Evolutionary conservation across 169 alveolate genomes (phyloP), one percentile per base, ranked within the genome.

Genomic region (Sarcocystis neurona): DNA sequence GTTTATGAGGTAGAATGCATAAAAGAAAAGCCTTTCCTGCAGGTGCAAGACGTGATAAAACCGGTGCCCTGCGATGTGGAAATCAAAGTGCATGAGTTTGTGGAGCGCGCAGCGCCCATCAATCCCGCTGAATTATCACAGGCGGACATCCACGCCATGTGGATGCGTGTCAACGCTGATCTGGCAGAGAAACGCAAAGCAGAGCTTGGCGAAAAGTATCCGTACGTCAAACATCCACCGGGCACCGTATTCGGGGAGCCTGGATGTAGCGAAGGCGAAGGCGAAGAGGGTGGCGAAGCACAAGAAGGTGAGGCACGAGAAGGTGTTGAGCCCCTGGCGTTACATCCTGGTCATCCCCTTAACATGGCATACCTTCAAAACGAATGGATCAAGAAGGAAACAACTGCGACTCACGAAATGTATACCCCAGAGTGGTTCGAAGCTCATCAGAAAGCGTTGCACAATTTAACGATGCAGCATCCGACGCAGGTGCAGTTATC

Each of bases 141-240:
- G 91, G 96, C 96, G 32, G 97, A 95, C 56, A 94, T 95, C 92
- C 97, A 95, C 78, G 96, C 96, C 53, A 95, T 95, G 97, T 95
- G 97, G 97, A 95, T 95, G 96, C 91, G 97, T 53, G 97, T 95
- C 60, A 95, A 95, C 89, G 97, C 97, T 47, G 96, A 95, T 53
- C 89, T 95, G 79, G 93, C 93, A 47, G 93, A 90, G 72, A 90
- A 84, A 88, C 39, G 90, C 34, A 90, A 90, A 79, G 89, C 82
- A 60, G 93, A 90, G 84, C 90, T 90, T 15, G 93, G 93, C 68
- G 93, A 90, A 15, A 84, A 77, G 63, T 90, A 85, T 60, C 91
- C 93, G 63, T 90, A 84, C 44, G 88, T 90, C 82, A 87, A 90
- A 39, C 93, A 90, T 53, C 91, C 93, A 6, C 78, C 48, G 50